phyloP scores from a whole-genome alignment of 106 monocot species.

The Platanthera zijinensis region DNA sequence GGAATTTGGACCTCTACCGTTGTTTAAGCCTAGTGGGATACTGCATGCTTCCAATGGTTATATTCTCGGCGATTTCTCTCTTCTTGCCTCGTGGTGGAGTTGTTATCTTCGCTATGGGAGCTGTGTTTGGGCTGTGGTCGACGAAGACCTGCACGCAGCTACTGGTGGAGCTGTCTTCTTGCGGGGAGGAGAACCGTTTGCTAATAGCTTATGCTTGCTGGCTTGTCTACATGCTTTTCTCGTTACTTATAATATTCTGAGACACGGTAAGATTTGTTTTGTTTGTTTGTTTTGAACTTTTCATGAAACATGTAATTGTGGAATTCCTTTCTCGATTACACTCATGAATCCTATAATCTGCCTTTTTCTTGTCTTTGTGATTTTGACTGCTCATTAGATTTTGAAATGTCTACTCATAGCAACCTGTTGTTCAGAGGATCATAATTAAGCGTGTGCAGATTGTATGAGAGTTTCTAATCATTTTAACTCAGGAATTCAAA shows the following conservation, averaged over 20 bases:
- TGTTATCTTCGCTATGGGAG: constrained; percentile 47
- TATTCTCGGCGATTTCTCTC: constrained; percentile 74
- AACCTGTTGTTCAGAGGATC: no score
- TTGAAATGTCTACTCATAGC: no score
- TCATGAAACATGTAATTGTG: no score
- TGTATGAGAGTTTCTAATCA: no score
- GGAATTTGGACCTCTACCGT: constrained; percentile 78
- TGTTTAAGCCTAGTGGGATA: constrained; percentile 86
- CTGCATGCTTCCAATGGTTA: constrained; percentile 83
- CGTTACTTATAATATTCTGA: constrained; percentile 89
- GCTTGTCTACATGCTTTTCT: constrained; percentile 82
- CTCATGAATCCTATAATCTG: no score
- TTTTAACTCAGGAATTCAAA: no score
- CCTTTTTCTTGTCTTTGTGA: no score
- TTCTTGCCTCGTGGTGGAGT: constrained; percentile 55
- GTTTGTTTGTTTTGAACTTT: no score
- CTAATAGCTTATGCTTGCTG: constrained; percentile 82
- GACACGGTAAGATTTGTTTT: background rate
- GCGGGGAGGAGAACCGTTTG: constrained; percentile 69
- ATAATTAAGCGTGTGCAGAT: no score
- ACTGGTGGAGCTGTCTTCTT: constrained; percentile 57
- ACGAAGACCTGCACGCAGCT: constrained; percentile 75
- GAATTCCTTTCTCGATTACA: no score
- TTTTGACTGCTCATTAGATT: no score
- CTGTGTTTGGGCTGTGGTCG: constrained; percentile 77